Percentiles rank a stretch among this genome's conserved stretches.
phyloP scores from a whole-genome alignment of 805 yeast species.

The Teunomyces pallodes region DNA sequence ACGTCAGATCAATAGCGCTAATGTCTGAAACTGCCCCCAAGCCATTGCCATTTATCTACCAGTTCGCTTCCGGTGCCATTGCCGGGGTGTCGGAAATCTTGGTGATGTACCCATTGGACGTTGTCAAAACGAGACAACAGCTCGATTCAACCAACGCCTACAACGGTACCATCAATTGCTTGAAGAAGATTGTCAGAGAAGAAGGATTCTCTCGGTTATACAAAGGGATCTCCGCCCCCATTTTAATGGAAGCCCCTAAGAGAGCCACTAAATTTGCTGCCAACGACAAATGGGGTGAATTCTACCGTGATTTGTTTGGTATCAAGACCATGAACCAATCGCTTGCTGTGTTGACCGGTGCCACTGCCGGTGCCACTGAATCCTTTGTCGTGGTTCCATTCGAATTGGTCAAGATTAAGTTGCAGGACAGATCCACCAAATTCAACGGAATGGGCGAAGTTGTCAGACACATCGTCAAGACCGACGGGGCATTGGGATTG shows the following conservation, averaged over 20 bases:
- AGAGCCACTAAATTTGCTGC: conserved; percentile 99
- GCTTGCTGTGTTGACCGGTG: conserved; percentile 88
- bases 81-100: conserved; percentile 97
- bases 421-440: conserved; percentile 83
- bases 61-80: conserved; percentile 87
- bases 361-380: conserved; percentile 97
- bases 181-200: conserved; percentile 74
- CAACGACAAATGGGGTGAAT: conserved; percentile 91
- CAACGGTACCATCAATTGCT: conserved; percentile 79
- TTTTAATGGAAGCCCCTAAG: conserved; percentile 98
- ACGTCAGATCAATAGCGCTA: background rate
- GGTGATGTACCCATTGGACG: conserved; percentile 95
- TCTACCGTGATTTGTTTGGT: conserved; percentile 73
- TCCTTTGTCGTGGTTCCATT: conserved; percentile 97
- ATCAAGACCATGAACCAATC: conserved; percentile 71
- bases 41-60: conserved; percentile 79
- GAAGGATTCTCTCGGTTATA: conserved; percentile 86
- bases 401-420: conserved; percentile 90
- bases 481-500: conserved; percentile 78
- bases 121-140: conserved; percentile 95
- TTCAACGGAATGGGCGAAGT: conserved; percentile 86
- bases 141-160: conserved; percentile 64
- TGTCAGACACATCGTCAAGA: conserved; percentile 62
- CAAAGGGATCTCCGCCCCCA: conserved; percentile 94
- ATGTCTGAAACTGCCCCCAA: conserved; percentile 6